Conservation (phyloP, 257 asterid genomes). For the Nicotiana sylvestris region DNA sequence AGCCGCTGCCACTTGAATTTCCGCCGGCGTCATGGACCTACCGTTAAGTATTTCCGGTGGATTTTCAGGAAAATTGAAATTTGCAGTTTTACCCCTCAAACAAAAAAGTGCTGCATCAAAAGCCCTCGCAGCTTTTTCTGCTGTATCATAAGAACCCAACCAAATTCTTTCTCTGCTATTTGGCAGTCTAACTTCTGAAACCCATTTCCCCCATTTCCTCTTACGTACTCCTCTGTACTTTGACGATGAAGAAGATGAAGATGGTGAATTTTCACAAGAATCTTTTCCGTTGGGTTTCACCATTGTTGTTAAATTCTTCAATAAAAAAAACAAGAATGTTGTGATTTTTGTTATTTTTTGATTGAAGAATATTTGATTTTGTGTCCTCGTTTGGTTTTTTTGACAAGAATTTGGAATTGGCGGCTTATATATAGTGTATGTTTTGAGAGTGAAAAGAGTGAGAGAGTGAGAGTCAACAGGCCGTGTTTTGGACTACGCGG, state of each 20-base stretch:
- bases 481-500: conserved; percentile 28
- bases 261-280: not conserved
- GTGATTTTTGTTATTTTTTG: not conserved
- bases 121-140: conserved; percentile 74
- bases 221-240: conserved; percentile 59
- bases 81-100: conserved; percentile 58
- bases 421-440: conserved; percentile 45
- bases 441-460: not conserved
- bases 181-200: conserved; percentile 66
- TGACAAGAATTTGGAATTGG: conserved; percentile 23
- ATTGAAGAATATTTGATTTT: not conserved
- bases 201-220: conserved; percentile 79
- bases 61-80: conserved; percentile 56
- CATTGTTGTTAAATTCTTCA: conserved; percentile 21
- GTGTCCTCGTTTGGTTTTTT: not conserved
- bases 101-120: conserved; percentile 68
- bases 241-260: conserved; percentile 24
- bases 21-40: conserved; percentile 42
- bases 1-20: conserved; percentile 70
- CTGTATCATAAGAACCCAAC: conserved; percentile 67
- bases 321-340: too few relatives aligned
- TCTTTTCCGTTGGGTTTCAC: conserved; percentile 32
- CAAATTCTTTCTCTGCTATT: conserved; percentile 70
- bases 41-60: conserved; percentile 46
- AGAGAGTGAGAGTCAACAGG: conserved; percentile 25